Conservation (phyloP, 805 yeast genomes). For the Saccharomycopsis olivae region DNA sequence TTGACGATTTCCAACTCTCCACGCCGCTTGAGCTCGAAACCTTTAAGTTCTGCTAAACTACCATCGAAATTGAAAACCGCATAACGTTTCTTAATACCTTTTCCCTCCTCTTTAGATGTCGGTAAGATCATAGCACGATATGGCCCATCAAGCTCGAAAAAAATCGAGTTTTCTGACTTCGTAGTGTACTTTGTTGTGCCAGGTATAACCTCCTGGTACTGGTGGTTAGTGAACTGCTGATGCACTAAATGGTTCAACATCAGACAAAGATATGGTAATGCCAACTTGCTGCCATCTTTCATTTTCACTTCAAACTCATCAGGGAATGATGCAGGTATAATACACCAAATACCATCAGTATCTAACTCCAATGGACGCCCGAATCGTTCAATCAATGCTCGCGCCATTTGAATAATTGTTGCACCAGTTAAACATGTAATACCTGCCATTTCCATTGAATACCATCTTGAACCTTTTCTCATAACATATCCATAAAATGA, state of each 20-base stretch:
- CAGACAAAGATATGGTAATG: constrained; percentile 86
- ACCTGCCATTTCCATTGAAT: constrained; percentile 99
- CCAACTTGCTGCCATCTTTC: constrained; percentile 66
- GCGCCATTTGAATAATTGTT: constrained; percentile 94
- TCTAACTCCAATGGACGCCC: constrained; percentile 95
- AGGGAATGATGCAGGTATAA: constrained; percentile 85
- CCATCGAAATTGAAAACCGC: constrained; percentile 97
- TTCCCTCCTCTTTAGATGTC: constrained; percentile 94
- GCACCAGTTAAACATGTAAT: constrained; percentile 98
- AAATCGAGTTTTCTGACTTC: constrained; percentile 83
- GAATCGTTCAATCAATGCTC: constrained; percentile 78
- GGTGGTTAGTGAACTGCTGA: constrained; percentile 83
- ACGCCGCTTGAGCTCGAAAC: constrained; percentile 92
- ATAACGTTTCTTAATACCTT: constrained; percentile 89
- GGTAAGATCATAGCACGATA: constrained; percentile 96
- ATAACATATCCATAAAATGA: constrained; percentile 97
- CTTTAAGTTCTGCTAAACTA: constrained; percentile 86
- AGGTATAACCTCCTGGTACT: constrained; percentile 68
- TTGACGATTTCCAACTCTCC: constrained; percentile 92
- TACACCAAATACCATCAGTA: constrained; percentile 99
- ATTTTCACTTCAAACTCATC: constrained; percentile 68
- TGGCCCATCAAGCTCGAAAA: constrained; percentile 98
- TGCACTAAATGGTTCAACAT: constrained; percentile 94
- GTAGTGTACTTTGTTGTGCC: constrained; percentile 67
- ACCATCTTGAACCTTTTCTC: constrained; percentile 99